These are phyloP conservation scores for Cutaneotrichosporon arboriforme DNA, from an alignment of 1,284 basidiomycete species.

Conservation along the genomic window DNA sequence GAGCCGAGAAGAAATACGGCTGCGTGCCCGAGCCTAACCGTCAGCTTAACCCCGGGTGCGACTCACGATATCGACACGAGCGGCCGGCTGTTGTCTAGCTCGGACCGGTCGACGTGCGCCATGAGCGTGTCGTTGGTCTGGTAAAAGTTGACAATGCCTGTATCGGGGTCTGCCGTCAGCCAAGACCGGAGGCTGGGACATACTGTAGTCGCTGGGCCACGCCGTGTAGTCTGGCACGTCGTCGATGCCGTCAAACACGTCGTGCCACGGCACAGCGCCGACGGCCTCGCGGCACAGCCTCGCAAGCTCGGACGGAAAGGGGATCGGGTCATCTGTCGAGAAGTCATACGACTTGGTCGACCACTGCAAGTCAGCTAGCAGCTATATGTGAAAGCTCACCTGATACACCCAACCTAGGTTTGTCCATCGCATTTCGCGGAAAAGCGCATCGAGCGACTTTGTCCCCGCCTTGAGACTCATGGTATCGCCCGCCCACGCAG, in stretches of 20 bases:
- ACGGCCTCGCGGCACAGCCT: constrained; percentile 62
- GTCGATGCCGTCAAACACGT: constrained; percentile 53
- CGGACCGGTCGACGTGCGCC: constrained; percentile 88
- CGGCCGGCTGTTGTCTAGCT: constrained; percentile 66
- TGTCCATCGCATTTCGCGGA: constrained; percentile 77
- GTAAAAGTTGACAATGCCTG: constrained; percentile 90
- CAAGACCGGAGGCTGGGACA: constrained; percentile 17
- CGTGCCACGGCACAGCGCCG: constrained; percentile 59
- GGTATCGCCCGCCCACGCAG: constrained; percentile 32
- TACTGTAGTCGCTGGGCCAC: constrained; percentile 73
- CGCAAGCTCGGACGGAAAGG: constrained; percentile 57
- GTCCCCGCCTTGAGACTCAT: constrained; percentile 53
- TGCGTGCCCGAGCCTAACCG: constrained; percentile 72
- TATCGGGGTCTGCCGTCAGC: constrained; percentile 57
- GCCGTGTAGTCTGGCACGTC: constrained; percentile 57
- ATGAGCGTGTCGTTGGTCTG: constrained; percentile 79
- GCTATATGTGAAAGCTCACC: constrained; percentile 26
- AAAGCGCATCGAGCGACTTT: constrained; percentile 58
- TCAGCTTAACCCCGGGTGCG: not conserved
- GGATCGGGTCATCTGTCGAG: constrained; percentile 54
- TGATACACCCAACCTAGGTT: constrained; percentile 85
- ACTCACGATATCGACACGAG: constrained; percentile 82
- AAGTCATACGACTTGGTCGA: constrained; percentile 88
- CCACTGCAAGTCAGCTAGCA: constrained; percentile 57
- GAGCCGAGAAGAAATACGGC: constrained; percentile 85